Conservation (phyloP, 306 rosid species). For the Quercus ilex region DNA sequence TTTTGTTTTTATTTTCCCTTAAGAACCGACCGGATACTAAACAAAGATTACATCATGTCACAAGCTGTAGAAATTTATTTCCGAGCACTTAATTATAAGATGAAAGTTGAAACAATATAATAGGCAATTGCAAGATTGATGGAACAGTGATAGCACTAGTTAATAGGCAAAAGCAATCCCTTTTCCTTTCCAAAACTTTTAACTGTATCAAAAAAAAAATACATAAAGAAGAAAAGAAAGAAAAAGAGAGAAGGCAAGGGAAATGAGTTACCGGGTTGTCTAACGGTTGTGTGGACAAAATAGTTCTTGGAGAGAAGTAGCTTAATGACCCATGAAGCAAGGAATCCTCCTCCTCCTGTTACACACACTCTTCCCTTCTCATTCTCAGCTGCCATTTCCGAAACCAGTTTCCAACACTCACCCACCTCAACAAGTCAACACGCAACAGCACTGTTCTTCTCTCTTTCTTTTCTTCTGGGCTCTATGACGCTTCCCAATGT, state of each 20-base stretch:
- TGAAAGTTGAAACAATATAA: too few species aligned
- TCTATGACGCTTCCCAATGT: too few species aligned
- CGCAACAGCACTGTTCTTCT: background rate
- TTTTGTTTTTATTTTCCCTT: too few species aligned
- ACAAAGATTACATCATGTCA: too few species aligned
- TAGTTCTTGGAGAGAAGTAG: conserved; percentile 65
- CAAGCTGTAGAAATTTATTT: too few species aligned
- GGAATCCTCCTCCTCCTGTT: conserved; percentile 79
- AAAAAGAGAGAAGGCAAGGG: background rate
- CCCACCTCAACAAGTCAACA: background rate
- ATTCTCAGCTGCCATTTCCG: background rate
- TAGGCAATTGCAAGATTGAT: too few species aligned
- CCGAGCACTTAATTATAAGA: too few species aligned
- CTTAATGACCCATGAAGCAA: conserved; percentile 67
- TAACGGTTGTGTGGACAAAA: conserved; percentile 62
- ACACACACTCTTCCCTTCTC: conserved; percentile 50
- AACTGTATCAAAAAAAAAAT: background rate
- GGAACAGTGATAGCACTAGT: too few species aligned
- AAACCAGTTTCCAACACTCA: background rate
- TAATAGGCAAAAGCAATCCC: too few species aligned
- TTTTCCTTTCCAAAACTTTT: too few species aligned
- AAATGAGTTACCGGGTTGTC: conserved; percentile 46
- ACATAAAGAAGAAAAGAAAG: background rate
- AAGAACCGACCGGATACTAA: too few species aligned
- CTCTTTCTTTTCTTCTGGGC: background rate